These are phyloP conservation scores for Emmonsiellopsis sp. DNA, from an alignment of 2,329 filamentous ascomycete species.

Conservation along the genomic window DNA sequence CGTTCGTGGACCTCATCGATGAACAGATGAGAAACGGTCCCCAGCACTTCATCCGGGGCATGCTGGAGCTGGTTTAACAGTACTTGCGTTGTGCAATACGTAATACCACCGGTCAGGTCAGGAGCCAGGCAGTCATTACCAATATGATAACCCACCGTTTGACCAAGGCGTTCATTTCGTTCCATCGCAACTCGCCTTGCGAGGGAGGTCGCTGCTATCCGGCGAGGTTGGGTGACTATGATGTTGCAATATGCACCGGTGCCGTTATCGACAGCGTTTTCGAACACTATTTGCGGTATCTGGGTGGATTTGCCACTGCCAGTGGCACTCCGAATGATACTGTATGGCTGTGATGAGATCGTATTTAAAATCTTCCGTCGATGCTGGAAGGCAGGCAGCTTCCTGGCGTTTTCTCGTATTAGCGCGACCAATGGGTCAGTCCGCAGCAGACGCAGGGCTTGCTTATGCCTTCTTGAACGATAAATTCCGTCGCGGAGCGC, in stretches of 20 bases:
- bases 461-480: no score
- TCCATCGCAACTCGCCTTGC: slow-evolving; percentile 39
- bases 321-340: slow-evolving; percentile 38
- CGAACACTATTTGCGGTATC: slow-evolving; percentile 45
- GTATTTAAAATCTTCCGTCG: slow-evolving; percentile 13
- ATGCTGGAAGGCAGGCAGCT: background rate
- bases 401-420: no score
- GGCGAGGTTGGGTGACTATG: slow-evolving; percentile 41
- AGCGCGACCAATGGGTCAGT: no score
- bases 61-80: slow-evolving; percentile 37
- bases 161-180: slow-evolving; percentile 30
- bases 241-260: slow-evolving; percentile 38
- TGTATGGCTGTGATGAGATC: slow-evolving; percentile 23
- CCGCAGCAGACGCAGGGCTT: no score
- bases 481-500: no score
- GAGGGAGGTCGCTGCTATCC: slow-evolving; percentile 39
- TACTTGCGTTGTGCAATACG: slow-evolving; percentile 43
- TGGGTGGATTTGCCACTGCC: slow-evolving; percentile 42
- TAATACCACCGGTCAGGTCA: slow-evolving; percentile 29
- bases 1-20: slow-evolving; percentile 45
- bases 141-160: slow-evolving; percentile 39
- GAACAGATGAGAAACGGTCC: slow-evolving; percentile 38
- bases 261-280: slow-evolving; percentile 34
- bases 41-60: slow-evolving; percentile 28
- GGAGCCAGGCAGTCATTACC: slow-evolving; percentile 32